Percentiles rank a stretch among this genome's conserved stretches.
phyloP scores from a whole-genome alignment of 257 asterid species.

The Solanum tarapatanum region DNA sequence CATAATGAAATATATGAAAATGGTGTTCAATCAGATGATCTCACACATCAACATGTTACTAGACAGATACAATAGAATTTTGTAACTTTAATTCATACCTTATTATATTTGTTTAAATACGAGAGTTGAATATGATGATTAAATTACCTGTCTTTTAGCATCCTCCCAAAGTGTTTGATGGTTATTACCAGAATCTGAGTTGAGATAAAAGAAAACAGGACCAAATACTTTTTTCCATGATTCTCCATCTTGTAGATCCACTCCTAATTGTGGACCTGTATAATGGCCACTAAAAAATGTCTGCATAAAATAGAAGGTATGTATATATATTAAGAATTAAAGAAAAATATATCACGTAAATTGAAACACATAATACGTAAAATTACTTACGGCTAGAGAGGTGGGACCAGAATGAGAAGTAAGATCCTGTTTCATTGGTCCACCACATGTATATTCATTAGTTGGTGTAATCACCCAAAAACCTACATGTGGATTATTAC shows the following conservation, averaged over 20 bases:
- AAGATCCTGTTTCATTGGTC: no score
- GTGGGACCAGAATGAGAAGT: no score
- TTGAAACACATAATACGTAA: no score
- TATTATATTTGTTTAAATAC: not conserved
- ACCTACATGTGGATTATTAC: no score
- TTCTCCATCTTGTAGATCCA: constrained; percentile 42
- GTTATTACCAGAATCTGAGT: constrained; percentile 31
- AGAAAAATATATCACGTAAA: no score
- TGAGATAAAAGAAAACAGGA: constrained; percentile 62
- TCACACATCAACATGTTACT: not conserved
- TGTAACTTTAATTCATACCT: no score
- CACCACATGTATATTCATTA: no score
- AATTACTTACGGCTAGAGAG: no score
- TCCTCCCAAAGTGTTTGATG: constrained; percentile 53
- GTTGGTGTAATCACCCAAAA: no score
- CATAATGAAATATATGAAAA: not conserved
- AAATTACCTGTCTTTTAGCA: constrained; percentile 56
- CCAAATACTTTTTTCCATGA: constrained; percentile 83
- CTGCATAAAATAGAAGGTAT: constrained; percentile 4
- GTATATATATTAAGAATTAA: no score
- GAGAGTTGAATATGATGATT: not conserved
- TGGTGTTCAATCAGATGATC: not conserved
- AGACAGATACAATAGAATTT: not conserved
- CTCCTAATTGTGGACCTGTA: constrained; percentile 49
- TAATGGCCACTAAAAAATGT: constrained; percentile 57